Evolutionary conservation across 495 filamentous ascomycete species (phyloP).

Genomic region (Bathelium albidoporum): DNA sequence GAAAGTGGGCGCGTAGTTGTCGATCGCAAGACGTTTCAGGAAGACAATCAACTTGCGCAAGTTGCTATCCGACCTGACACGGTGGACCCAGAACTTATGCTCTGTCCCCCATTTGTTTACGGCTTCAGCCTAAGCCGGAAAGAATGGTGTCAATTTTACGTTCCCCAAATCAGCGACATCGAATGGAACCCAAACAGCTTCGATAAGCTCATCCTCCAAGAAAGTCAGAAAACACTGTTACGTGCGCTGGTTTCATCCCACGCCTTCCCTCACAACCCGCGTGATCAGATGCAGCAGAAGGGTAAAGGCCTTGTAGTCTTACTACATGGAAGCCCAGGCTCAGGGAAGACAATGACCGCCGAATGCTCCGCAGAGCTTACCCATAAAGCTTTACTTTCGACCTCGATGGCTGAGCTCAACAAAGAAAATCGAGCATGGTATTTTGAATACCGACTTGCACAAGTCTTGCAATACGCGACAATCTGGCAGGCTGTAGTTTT

Average conservation of each 20-base stretch:
- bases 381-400: conserved; percentile 41
- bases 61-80: conserved; percentile 15
- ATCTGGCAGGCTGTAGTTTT: conserved; percentile 8
- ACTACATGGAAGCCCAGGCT: conserved; percentile 47
- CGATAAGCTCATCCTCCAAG: conserved; percentile 43
- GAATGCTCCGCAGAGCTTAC: conserved; percentile 43
- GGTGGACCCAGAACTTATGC: conserved; percentile 21
- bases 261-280: conserved; percentile 9
- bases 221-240: conserved; percentile 43
- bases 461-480: conserved; percentile 32
- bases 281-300: conserved; percentile 25
- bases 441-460: conserved; percentile 39
- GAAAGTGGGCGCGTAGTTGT: conserved; percentile 28
- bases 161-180: not conserved
- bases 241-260: conserved; percentile 39
- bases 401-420: conserved; percentile 47
- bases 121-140: conserved; percentile 3
- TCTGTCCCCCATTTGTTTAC: conserved; percentile 34
- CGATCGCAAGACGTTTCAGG: conserved; percentile 31
- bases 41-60: conserved; percentile 21
- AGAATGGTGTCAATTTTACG: not conserved
- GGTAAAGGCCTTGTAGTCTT: conserved; percentile 52
- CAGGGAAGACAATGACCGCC: conserved; percentile 51
- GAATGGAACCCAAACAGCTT: conserved; percentile 46
- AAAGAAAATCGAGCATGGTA: conserved; percentile 36